These are phyloP conservation scores for Psilocybe cyanescens DNA, from an alignment of 768 basidiomycete species.

Conservation along the genomic window DNA sequence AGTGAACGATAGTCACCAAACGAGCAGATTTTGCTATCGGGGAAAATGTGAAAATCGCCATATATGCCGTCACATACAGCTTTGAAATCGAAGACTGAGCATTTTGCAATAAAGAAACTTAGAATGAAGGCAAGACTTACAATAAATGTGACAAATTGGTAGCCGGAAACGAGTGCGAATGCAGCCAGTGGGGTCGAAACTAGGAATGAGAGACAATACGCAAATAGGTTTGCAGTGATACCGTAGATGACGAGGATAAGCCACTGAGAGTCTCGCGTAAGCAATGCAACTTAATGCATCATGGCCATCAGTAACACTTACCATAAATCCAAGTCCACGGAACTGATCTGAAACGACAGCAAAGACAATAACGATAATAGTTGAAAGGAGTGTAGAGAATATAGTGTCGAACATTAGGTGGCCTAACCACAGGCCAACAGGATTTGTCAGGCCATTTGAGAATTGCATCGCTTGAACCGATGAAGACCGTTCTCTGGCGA, in stretches of 20 bases:
- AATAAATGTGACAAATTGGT: conserved; percentile 73
- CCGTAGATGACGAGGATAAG: conserved; percentile 72
- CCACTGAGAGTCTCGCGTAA: conserved; percentile 51
- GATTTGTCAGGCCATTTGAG: conserved; percentile 74
- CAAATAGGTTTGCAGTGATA: conserved; percentile 66
- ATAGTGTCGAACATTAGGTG: conserved; percentile 77
- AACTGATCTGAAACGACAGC: conserved; percentile 63
- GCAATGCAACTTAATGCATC: not conserved
- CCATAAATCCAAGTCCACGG: conserved; percentile 54
- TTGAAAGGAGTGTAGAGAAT: conserved; percentile 59
- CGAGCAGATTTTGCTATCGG: conserved; percentile 55
- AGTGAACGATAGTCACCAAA: conserved; percentile 70
- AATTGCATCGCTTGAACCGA: conserved; percentile 84
- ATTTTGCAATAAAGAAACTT: not conserved
- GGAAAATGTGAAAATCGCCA: conserved; percentile 76
- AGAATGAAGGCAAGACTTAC: conserved; percentile 41
- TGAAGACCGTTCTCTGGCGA: conserved; percentile 69
- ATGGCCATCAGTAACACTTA: not conserved
- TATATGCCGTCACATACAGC: conserved; percentile 72
- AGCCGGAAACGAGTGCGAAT: conserved; percentile 74
- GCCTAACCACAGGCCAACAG: conserved; percentile 76
- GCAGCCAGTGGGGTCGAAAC: conserved; percentile 70
- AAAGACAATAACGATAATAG: conserved; percentile 66
- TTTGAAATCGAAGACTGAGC: conserved; percentile 23
- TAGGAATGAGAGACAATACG: conserved; percentile 68